Base-by-base conservation (phyloP, 768 basidiomycete genomes). In the Leccinum rimulosum region DNA sequence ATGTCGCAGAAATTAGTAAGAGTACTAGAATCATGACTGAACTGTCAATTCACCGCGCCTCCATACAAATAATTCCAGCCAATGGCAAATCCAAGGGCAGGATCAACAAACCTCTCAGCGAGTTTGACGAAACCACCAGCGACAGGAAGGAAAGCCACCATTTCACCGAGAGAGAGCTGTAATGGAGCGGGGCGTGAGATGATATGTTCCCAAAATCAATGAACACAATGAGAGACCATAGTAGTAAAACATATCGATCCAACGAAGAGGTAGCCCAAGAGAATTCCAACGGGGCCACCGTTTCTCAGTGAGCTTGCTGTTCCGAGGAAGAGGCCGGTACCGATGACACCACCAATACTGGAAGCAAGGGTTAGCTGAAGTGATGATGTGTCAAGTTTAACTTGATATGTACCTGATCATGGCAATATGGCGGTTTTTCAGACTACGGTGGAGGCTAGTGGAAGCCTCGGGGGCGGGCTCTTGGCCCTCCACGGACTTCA, bases 61-160 rank as follows among this genome's bases (percentile, higher is more conserved):
- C 69, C 69, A 61, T 77, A 78, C 75, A 74, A 76, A 57, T 77
- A 77, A 56, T 76, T 74, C 75, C 75, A 78, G 3, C 75, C 77
- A 52, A 77, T 72, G 0, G 81, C 71, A 61, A 82, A 80, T 2
- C 78, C 75, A 61, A 72, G 74, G 4, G 78, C 77, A 1, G 75
- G 77, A 54, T 81, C 76, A n/a, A 82, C 76, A 40, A 80, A 81
- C 3, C 81, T 74, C 56, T 80, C 80, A 1, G 80, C 77, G 8
- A 79, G 74, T 22, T 74, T 77, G 48, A 81, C 78, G 50, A 79
- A 78, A 49, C 78, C 79, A 1, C 80, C 80, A 28, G 79, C 70
- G 8, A 81, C 62, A 9, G 80, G 80, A 9, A 81, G 67, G 52
- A 74, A 79, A 3, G 80, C 67, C 0, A 74, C 70, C 80, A 82